Evolutionary conservation across 305 asterid species (phyloP).

Genomic region (Fraxinus latifolia): DNA sequence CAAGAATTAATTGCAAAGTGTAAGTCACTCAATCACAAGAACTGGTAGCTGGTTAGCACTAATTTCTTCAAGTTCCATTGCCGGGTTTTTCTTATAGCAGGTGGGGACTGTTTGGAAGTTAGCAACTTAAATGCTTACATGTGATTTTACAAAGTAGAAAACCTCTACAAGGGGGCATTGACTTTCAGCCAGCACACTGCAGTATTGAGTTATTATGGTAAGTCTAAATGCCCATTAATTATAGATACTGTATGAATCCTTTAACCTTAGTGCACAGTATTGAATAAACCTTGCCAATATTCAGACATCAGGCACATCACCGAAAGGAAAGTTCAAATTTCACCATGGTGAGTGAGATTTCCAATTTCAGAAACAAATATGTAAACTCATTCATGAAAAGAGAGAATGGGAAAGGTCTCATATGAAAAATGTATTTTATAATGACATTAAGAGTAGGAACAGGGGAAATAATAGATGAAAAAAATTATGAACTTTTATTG

Average conservation of each 20-base stretch:
- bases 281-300: neutral
- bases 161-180: constrained; percentile 11
- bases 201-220: neutral
- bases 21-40: neutral
- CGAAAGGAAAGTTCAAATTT: neutral
- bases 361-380: neutral
- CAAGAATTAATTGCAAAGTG: neutral
- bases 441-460: neutral
- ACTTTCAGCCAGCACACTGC: neutral
- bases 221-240: neutral
- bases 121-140: constrained; percentile 33
- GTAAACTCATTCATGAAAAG: neutral
- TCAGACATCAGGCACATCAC: neutral
- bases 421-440: neutral
- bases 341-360: neutral
- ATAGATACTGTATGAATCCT: neutral
- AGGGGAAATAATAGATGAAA: neutral
- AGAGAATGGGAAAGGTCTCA: neutral
- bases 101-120: constrained; percentile 37
- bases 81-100: neutral
- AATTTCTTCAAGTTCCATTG: constrained; percentile 1
- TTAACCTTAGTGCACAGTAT: neutral
- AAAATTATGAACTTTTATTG: neutral
- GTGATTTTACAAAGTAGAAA: constrained; percentile 19
- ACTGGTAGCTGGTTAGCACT: neutral